A percentile compares a stretch with the other conserved stretches of the same genome.
These are phyloP conservation scores for Globisporangium lucens DNA, from an alignment of 352 stramenopile genomes.

Conservation along the genomic window DNA sequence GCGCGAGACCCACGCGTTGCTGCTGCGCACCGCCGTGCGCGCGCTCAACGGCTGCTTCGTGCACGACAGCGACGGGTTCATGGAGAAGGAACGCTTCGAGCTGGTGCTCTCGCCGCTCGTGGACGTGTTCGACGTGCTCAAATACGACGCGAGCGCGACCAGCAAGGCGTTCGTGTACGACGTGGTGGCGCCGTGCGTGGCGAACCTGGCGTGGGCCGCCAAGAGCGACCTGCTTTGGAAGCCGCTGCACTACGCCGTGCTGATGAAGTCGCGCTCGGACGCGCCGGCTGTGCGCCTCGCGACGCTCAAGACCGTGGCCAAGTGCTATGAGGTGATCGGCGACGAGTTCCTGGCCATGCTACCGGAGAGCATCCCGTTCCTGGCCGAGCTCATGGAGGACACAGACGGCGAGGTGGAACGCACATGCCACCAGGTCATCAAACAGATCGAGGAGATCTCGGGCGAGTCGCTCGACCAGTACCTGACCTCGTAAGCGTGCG, in stretches of 20 bases:
- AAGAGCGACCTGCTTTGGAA: constrained; percentile 90
- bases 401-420: constrained; percentile 79
- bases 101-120: constrained; percentile 67
- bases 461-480: constrained; percentile 89
- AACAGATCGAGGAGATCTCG: constrained; percentile 88
- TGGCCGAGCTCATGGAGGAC: constrained; percentile 88
- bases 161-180: constrained; percentile 62
- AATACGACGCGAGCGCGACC: constrained; percentile 28
- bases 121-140: constrained; percentile 71
- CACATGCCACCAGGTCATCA: constrained; percentile 86
- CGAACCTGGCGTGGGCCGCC: constrained; percentile 78
- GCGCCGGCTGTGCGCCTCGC: constrained; percentile 60
- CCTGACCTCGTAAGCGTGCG: constrained; percentile 45
- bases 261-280: constrained; percentile 86
- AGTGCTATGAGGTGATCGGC: constrained; percentile 84
- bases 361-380: constrained; percentile 87
- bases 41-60: constrained; percentile 84
- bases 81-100: constrained; percentile 87
- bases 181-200: constrained; percentile 62
- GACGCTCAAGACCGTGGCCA: constrained; percentile 75
- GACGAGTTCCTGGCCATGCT: constrained; percentile 89
- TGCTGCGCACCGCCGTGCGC: constrained; percentile 57
- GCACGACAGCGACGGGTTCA: constrained; percentile 84
- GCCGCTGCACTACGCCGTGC: constrained; percentile 82
- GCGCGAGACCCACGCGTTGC: constrained; percentile 35